phyloP scores from a whole-genome alignment of 2,329 filamentous ascomycete genomes.

The Pyrenochaeta sp. region DNA sequence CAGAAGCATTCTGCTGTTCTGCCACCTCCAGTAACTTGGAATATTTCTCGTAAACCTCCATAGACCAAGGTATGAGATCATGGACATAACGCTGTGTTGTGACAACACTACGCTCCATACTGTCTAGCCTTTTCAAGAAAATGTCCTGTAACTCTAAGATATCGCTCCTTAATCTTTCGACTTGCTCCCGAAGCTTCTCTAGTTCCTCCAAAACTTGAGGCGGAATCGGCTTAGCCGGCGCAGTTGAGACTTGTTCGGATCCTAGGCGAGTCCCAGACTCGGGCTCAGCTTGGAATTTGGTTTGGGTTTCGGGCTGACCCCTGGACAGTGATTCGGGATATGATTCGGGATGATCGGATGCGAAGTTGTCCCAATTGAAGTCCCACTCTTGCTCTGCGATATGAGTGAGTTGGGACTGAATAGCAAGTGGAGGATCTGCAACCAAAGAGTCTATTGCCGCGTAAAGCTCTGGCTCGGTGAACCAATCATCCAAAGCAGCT shows the following conservation, averaged over 20 bases:
- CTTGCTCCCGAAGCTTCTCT: neutral
- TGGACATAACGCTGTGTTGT: slow-evolving; percentile 13
- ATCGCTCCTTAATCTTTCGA: slow-evolving; percentile 3
- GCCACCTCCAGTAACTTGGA: slow-evolving; percentile 11
- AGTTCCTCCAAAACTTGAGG: slow-evolving; percentile 5
- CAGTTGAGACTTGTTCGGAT: slow-evolving; percentile 2
- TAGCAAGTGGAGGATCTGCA: no score
- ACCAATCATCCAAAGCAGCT: no score
- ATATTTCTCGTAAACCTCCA: slow-evolving; percentile 21
- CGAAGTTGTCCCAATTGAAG: slow-evolving; percentile 5
- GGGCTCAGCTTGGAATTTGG: no score
- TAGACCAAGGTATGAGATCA: slow-evolving; percentile 14
- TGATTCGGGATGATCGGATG: no score
- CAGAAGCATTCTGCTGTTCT: slow-evolving; percentile 2
- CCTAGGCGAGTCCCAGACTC: no score
- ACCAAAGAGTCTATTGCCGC: neutral
- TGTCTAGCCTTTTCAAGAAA: slow-evolving; percentile 11
- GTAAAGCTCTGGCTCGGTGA: no score
- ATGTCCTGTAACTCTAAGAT: slow-evolving; percentile 9
- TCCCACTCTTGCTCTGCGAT: slow-evolving; percentile 4
- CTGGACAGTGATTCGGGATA: no score
- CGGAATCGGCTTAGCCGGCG: neutral
- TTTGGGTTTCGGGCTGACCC: no score
- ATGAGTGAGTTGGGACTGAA: neutral
- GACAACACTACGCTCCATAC: slow-evolving; percentile 9